Percentiles rank a stretch among this genome's conserved stretches.
Evolutionary conservation across 140 eudicot genomes (phyloP).

Genomic region (Flaveria floridana): DNA sequence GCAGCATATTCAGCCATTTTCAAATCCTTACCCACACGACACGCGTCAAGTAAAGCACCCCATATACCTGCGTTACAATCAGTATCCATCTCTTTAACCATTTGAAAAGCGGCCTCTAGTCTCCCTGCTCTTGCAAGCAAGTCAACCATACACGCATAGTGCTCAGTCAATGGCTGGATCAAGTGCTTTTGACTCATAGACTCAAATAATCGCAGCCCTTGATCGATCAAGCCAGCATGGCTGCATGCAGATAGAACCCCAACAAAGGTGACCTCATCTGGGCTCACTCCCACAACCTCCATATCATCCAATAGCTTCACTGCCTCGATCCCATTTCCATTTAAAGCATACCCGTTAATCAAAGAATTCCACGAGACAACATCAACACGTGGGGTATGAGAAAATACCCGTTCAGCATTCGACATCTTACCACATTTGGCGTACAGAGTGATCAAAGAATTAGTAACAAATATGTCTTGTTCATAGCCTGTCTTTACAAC

Average conservation of each 20-base stretch:
- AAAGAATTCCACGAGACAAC: conserved; percentile 67
- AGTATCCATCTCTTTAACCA: conserved; percentile 42
- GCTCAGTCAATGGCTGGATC: conserved; percentile 51
- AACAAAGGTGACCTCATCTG: conserved; percentile 51
- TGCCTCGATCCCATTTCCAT: conserved; percentile 54
- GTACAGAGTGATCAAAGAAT: conserved; percentile 55
- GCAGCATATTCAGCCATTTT: conserved; percentile 47
- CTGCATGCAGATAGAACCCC: conserved; percentile 63
- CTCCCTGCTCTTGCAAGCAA: conserved; percentile 68
- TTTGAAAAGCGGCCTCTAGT: conserved; percentile 42
- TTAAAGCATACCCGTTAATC: conserved; percentile 59
- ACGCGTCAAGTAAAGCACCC: conserved; percentile 61
- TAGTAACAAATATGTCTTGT: conserved; percentile 41
- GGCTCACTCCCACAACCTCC: conserved; percentile 47
- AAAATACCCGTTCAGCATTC: conserved; percentile 49
- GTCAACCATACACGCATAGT: conserved; percentile 61
- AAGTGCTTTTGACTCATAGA: conserved; percentile 39
- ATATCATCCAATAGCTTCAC: conserved; percentile 42
- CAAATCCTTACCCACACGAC: conserved; percentile 41
- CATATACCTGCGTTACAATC: conserved; percentile 48
- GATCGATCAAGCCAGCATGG: conserved; percentile 53
- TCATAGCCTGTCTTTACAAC: conserved; percentile 48
- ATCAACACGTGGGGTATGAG: conserved; percentile 31
- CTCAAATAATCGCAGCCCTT: conserved; percentile 48
- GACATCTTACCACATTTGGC: conserved; percentile 53